phyloP scores from a whole-genome alignment of 2,329 filamentous ascomycete species.

The Chrysoporthe cubensis region DNA sequence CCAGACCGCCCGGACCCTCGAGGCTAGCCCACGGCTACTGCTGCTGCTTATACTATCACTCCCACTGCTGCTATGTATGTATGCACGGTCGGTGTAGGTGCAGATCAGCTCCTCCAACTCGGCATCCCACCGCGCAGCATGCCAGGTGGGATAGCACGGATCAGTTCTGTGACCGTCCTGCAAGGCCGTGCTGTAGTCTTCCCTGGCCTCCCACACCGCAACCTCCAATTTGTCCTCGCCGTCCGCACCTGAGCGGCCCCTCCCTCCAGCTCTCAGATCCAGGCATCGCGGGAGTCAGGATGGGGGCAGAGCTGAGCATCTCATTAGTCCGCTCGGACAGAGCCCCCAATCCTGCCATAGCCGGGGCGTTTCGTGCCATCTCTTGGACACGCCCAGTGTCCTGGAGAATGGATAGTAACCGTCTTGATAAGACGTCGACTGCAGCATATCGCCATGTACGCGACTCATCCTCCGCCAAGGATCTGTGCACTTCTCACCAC shows the following conservation, averaged over 20 bases:
- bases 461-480: too few relatives aligned
- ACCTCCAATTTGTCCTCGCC: constrained; percentile 5
- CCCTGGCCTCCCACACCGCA: constrained; percentile 15
- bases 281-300: background rate
- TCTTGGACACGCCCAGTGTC: too few relatives aligned
- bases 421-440: too few relatives aligned
- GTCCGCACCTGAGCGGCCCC: constrained; percentile 2
- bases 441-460: too few relatives aligned
- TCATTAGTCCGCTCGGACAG: too few relatives aligned
- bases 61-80: too few relatives aligned
- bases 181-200: constrained; percentile 22
- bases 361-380: too few relatives aligned
- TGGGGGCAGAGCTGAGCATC: background rate
- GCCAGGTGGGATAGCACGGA: constrained; percentile 6
- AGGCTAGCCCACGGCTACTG: constrained; percentile 17
- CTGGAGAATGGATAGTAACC: too few relatives aligned
- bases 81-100: too few relatives aligned
- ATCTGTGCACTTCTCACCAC: background rate
- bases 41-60: too few relatives aligned
- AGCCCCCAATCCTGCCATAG: too few relatives aligned
- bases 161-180: constrained; percentile 17
- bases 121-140: background rate
- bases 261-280: constrained; percentile 11
- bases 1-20: background rate
- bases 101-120: background rate